Evolutionary conservation across 2,329 filamentous ascomycete species (phyloP).

Genomic region (Pseudogymnoascus sp.): DNA sequence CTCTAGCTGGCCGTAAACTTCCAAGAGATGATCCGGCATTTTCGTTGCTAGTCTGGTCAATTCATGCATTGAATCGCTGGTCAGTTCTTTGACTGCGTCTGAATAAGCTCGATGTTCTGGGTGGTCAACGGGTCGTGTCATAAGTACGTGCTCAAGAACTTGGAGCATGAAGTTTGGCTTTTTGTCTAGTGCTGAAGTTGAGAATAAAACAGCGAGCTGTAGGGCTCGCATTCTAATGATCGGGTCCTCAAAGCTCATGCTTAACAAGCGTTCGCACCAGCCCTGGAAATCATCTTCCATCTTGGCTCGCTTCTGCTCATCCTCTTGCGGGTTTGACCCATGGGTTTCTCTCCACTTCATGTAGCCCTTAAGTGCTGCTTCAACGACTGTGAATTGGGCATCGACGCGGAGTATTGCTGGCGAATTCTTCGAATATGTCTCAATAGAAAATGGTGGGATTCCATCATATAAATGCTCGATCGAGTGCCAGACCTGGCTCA

Average conservation of each 20-base stretch:
- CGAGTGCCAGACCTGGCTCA: constrained; percentile 67
- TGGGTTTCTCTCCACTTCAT: constrained; percentile 60
- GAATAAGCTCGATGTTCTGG: constrained; percentile 66
- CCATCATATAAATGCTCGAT: constrained; percentile 69
- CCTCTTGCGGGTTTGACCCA: constrained; percentile 41
- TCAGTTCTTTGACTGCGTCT: constrained; percentile 83
- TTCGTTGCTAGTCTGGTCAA: constrained; percentile 80
- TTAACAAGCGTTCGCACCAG: constrained; percentile 65
- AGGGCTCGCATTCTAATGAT: constrained; percentile 73
- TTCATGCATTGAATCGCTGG: constrained; percentile 76
- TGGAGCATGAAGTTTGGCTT: constrained; percentile 76
- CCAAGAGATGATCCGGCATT: constrained; percentile 85
- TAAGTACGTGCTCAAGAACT: constrained; percentile 82
- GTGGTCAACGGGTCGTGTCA: constrained; percentile 68
- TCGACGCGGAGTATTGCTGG: constrained; percentile 72
- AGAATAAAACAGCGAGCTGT: constrained; percentile 76
- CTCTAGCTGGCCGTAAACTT: constrained; percentile 82
- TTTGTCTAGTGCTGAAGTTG: constrained; percentile 68
- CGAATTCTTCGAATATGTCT: constrained; percentile 59
- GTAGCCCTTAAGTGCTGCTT: constrained; percentile 82
- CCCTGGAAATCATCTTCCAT: constrained; percentile 58
- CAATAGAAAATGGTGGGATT: constrained; percentile 54
- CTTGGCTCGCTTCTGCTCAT: constrained; percentile 42
- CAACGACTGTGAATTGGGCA: constrained; percentile 80
- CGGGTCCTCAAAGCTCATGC: constrained; percentile 70